These are phyloP conservation scores for Platismatia glauca DNA, from an alignment of 495 filamentous ascomycete species.

Conservation along the genomic window DNA sequence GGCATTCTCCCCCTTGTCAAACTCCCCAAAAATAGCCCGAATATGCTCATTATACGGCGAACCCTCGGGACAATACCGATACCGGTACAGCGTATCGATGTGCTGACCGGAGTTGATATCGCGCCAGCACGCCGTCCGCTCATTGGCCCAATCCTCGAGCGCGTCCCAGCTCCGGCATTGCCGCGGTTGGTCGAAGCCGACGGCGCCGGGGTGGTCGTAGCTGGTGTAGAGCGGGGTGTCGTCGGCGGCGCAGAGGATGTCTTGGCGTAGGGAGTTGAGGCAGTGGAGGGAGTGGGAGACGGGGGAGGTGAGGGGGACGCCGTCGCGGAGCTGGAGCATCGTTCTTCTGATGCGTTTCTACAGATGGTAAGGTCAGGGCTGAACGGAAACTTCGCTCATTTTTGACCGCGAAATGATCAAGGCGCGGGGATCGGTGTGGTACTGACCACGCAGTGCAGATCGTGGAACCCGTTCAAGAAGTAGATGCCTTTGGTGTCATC, in stretches of 20 bases:
- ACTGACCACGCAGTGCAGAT: slow-evolving; percentile 31
- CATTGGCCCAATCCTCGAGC: slow-evolving; percentile 24
- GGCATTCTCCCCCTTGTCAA: slow-evolving; percentile 2
- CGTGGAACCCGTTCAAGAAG: slow-evolving; percentile 30
- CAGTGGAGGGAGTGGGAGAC: slow-evolving; percentile 28
- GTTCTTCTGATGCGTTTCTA: neutral
- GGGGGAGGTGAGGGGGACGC: neutral
- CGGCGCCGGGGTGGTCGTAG: neutral
- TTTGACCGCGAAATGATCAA: neutral
- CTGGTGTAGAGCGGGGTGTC: slow-evolving; percentile 25
- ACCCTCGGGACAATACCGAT: slow-evolving; percentile 18
- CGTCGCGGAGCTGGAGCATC: neutral
- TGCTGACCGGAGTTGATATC: slow-evolving; percentile 6
- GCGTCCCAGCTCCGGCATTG: slow-evolving; percentile 26
- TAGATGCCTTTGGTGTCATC: slow-evolving; percentile 31
- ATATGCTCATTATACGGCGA: slow-evolving; percentile 16
- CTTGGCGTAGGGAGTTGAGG: slow-evolving; percentile 27
- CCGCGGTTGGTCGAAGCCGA: slow-evolving; percentile 21
- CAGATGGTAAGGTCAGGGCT: too few species aligned
- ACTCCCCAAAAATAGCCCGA: neutral
- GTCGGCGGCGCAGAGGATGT: slow-evolving; percentile 30
- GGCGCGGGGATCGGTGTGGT: too few species aligned
- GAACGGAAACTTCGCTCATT: neutral
- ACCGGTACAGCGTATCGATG: neutral
- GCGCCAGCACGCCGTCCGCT: slow-evolving; percentile 23